A percentile compares a stretch with the other conserved stretches of the same genome.
Evolutionary conservation across 73 alveolate genomes (phyloP).

Genomic region (Paramecium sonneborni): DNA sequence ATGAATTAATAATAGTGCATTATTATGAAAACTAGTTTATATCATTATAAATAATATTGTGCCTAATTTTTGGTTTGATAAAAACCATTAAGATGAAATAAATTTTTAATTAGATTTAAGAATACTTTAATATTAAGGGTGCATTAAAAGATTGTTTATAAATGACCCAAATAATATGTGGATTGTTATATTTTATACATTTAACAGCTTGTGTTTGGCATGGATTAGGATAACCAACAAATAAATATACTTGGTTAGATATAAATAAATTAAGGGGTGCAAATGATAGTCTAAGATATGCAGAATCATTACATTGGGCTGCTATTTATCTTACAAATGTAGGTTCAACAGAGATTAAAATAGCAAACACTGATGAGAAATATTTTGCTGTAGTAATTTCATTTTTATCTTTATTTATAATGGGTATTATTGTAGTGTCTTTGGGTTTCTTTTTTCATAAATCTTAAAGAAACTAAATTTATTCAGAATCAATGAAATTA

Average conservation of each 20-base stretch:
- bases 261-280: neutral
- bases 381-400: slow-evolving; percentile 6
- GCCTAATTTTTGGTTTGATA: neutral
- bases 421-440: neutral
- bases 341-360: neutral
- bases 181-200: neutral
- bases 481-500: neutral
- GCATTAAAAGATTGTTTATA: neutral
- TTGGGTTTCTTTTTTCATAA: slow-evolving; percentile 11
- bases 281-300: neutral
- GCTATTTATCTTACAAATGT: slow-evolving; percentile 23
- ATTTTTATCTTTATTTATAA: neutral
- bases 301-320: slow-evolving; percentile 44
- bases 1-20: slow-evolving; percentile 25
- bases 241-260: slow-evolving; percentile 19
- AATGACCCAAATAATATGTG: neutral
- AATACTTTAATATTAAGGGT: slow-evolving; percentile 30
- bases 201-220: slow-evolving; percentile 19
- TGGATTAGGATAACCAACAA: neutral
- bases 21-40: neutral
- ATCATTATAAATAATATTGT: neutral
- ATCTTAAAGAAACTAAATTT: neutral
- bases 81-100: neutral
- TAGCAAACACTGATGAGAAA: neutral
- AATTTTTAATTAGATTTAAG: neutral